Percentiles rank a stretch among this genome's conserved stretches.
phyloP scores from a whole-genome alignment of 208 protist genomes.

The Acanthamoeba sp. region DNA sequence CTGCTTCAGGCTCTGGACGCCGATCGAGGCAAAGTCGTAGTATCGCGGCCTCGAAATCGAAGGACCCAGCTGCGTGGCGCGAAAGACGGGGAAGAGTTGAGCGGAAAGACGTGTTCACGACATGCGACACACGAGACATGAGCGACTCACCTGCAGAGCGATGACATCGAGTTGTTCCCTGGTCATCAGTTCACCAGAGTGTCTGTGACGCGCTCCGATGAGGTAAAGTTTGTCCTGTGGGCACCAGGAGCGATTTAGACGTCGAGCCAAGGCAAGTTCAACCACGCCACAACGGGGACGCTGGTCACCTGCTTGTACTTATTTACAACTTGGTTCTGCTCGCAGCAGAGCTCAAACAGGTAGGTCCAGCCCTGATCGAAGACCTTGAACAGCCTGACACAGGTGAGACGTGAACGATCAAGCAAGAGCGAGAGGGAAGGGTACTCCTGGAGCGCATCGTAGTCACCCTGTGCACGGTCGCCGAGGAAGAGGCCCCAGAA shows the following conservation, averaged over 20 bases:
- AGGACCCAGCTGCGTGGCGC: neutral
- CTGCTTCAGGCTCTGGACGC: neutral
- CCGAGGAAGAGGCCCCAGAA: conserved; percentile 58
- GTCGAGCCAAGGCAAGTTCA: too few species aligned
- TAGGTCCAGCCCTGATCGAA: conserved; percentile 56
- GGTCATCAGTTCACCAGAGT: neutral
- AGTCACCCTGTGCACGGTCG: neutral
- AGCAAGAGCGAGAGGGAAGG: neutral
- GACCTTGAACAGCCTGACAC: neutral
- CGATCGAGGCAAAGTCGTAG: neutral
- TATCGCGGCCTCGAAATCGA: neutral
- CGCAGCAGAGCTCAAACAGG: conserved; percentile 67
- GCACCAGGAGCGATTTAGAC: neutral
- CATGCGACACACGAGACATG: neutral
- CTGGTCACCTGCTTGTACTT: conserved; percentile 49
- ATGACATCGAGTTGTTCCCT: conserved; percentile 7
- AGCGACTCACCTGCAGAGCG: neutral
- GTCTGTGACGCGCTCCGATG: conserved; percentile 37
- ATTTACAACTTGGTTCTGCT: conserved; percentile 58
- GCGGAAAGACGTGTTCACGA: neutral
- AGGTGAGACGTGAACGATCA: neutral
- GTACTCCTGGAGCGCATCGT: conserved; percentile 1
- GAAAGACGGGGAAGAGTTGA: neutral
- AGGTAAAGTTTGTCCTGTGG: conserved; percentile 50
- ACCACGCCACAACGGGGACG: too few species aligned